These are phyloP conservation scores for Macrocybe gigantea DNA, from an alignment of 768 basidiomycete genomes.

Conservation along the genomic window DNA sequence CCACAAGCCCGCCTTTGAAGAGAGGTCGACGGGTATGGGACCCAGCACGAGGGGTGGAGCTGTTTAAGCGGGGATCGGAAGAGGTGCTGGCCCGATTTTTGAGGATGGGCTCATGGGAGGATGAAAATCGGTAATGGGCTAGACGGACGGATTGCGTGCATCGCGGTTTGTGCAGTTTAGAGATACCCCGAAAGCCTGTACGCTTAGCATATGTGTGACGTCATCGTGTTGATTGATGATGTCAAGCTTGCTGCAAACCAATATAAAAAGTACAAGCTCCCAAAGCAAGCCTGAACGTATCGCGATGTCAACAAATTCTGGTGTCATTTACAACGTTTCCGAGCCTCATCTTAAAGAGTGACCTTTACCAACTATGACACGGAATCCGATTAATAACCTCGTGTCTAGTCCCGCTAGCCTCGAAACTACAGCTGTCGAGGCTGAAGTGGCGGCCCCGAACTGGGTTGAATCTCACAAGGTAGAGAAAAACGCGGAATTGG, in stretches of 20 bases:
- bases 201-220: too few species aligned
- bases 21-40: conserved; percentile 75
- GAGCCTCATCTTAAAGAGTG: conserved; percentile 29
- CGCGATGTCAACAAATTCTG: conserved; percentile 20
- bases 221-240: not conserved
- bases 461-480: conserved; percentile 34
- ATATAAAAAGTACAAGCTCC: not conserved
- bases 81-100: conserved; percentile 82
- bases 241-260: not conserved
- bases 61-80: conserved; percentile 84
- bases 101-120: conserved; percentile 71
- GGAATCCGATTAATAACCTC: not conserved
- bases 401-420: conserved; percentile 25
- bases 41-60: conserved; percentile 76
- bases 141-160: too few species aligned
- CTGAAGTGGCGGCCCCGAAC: conserved; percentile 43
- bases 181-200: too few species aligned
- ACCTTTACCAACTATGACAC: conserved; percentile 6
- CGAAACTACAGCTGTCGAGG: conserved; percentile 51
- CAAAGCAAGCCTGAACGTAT: not conserved
- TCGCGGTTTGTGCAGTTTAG: too few species aligned
- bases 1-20: conserved; percentile 25
- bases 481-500: conserved; percentile 38
- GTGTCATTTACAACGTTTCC: conserved; percentile 32
- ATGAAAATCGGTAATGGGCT: conserved; percentile 26